Conservation (phyloP, 2,329 filamentous ascomycete species). For the Stachybotrys chlorohalonatus region DNA sequence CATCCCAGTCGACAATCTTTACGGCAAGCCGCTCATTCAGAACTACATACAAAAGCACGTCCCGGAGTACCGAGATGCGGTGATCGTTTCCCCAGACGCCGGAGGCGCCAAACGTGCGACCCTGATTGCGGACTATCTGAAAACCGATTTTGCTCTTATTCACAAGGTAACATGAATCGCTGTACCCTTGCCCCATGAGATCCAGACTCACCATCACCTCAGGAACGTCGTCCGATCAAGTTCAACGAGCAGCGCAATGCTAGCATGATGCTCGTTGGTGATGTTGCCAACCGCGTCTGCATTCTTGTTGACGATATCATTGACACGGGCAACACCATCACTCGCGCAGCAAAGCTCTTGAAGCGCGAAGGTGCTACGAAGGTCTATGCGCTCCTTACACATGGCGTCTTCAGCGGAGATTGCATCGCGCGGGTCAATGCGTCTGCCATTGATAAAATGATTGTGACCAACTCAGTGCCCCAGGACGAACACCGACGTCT, state of each 20-base stretch:
- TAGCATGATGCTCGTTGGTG: conserved; percentile 91
- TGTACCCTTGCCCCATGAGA: conserved; percentile 17
- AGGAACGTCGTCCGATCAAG: conserved; percentile 83
- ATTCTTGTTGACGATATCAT: conserved; percentile 92
- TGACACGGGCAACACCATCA: conserved; percentile 96
- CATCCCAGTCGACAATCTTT: conserved; percentile 95
- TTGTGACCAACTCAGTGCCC: conserved; percentile 92
- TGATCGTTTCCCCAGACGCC: conserved; percentile 93
- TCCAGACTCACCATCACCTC: conserved; percentile 20
- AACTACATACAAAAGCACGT: conserved; percentile 72
- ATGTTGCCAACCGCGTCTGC: conserved; percentile 70
- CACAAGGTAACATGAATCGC: conserved; percentile 60
- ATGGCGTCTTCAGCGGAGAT: conserved; percentile 91
- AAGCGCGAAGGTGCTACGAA: conserved; percentile 90
- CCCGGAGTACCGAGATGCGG: conserved; percentile 72
- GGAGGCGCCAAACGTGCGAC: conserved; percentile 95
- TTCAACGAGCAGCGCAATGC: conserved; percentile 85
- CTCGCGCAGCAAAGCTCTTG: conserved; percentile 87
- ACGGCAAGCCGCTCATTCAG: conserved; percentile 67
- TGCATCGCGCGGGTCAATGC: conserved; percentile 91
- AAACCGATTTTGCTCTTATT: conserved; percentile 93
- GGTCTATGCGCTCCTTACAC: conserved; percentile 87
- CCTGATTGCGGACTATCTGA: conserved; percentile 84
- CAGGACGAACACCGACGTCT: conserved; percentile 70
- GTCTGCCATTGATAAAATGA: conserved; percentile 82